Evolutionary conservation across 192 early-diverging fungal species (phyloP).

Genomic region (Linnemannia schmuckeri): DNA sequence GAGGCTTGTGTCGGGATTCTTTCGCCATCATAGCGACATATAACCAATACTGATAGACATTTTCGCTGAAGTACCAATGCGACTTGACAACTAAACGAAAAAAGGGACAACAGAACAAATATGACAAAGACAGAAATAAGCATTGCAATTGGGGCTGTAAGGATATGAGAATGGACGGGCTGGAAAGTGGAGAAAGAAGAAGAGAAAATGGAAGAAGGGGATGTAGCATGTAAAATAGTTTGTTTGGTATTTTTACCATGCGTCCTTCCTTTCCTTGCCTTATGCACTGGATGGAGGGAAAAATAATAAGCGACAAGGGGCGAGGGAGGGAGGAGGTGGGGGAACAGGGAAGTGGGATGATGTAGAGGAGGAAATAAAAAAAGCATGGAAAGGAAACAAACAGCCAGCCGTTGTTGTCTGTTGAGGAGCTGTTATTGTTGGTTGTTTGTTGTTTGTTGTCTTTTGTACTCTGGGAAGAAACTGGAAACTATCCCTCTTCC

Average conservation of each 20-base stretch:
- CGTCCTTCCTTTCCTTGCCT: not conserved
- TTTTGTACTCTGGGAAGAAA: not conserved
- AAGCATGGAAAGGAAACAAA: not conserved
- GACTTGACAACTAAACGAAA: not conserved
- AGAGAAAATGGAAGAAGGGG: not conserved
- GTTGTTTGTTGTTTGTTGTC: not conserved
- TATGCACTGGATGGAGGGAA: not conserved
- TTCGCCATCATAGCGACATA: not conserved
- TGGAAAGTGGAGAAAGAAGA: not conserved
- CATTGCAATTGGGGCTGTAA: not conserved
- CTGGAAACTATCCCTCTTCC: not conserved
- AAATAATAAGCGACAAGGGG: not conserved
- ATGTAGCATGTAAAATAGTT: not conserved
- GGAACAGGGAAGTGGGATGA: not conserved
- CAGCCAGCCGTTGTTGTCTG: not conserved
- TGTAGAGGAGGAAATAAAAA: not conserved
- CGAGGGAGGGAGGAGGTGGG: not conserved
- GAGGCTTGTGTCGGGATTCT: not conserved
- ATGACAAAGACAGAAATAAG: not conserved
- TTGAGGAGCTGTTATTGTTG: not conserved
- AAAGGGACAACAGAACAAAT: not conserved
- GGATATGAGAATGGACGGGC: not conserved
- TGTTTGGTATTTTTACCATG: conserved; percentile 10
- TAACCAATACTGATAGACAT: not conserved
- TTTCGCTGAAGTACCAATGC: no score